A percentile compares a stretch with the other conserved stretches of the same genome.
These are phyloP conservation scores for Jacaranda mimosifolia DNA, from an alignment of 257 asterid species.

Conservation along the genomic window DNA sequence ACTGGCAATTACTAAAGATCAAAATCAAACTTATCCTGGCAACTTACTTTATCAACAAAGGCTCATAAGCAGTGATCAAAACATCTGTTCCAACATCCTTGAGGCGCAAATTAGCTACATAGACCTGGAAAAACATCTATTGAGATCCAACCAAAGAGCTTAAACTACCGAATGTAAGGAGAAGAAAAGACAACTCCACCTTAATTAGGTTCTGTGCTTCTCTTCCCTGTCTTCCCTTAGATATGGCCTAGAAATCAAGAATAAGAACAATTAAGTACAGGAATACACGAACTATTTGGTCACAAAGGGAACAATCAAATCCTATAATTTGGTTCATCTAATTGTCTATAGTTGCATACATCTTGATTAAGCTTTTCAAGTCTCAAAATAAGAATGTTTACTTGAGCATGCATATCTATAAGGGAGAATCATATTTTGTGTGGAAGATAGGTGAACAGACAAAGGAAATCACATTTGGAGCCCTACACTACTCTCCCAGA, in stretches of 20 bases:
- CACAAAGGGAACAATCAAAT: background rate
- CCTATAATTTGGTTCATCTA: background rate
- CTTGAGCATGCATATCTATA: background rate
- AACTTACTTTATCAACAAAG: constrained; percentile 79
- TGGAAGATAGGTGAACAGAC: background rate
- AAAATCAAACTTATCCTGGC: background rate
- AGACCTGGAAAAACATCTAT: constrained; percentile 61
- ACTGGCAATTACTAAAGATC: background rate
- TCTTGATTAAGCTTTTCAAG: constrained; percentile 8
- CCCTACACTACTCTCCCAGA: background rate
- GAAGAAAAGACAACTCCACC: constrained; percentile 50
- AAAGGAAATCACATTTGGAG: background rate
- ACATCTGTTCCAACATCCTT: constrained; percentile 84
- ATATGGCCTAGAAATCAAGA: constrained; percentile 61
- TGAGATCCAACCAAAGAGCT: constrained; percentile 19
- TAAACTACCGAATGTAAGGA: background rate
- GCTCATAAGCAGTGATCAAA: constrained; percentile 88
- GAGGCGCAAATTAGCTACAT: constrained; percentile 90
- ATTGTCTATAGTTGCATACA: background rate
- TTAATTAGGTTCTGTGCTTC: constrained; percentile 83
- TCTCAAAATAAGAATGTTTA: background rate
- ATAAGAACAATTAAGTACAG: constrained; percentile 18
- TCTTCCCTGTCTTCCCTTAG: constrained; percentile 97
- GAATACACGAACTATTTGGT: constrained; percentile 8
- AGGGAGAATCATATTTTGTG: background rate